Percentiles rank a stretch among this genome's conserved stretches.
Conservation (phyloP, 352 stramenopile species). For the Achlya hypogyna region DNA sequence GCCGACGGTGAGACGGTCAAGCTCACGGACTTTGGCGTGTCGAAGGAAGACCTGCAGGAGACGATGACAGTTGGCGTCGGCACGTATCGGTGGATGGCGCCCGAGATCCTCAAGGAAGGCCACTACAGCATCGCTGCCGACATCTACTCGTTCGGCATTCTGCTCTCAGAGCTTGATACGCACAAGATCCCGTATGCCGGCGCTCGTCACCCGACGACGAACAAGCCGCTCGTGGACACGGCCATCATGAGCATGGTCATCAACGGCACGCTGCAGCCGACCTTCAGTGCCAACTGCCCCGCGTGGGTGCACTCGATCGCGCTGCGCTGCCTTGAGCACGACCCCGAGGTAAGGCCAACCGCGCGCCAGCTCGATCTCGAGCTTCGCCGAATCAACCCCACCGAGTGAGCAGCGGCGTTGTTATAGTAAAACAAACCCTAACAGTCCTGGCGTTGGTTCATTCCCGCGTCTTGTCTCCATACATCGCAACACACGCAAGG, state of each 20-base stretch:
- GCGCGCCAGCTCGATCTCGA: constrained; percentile 41
- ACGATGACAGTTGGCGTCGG: constrained; percentile 13
- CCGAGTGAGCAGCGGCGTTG: not conserved
- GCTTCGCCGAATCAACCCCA: constrained; percentile 23
- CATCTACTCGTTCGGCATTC: constrained; percentile 10
- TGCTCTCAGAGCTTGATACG: constrained; percentile 10
- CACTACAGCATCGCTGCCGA: constrained; percentile 10
- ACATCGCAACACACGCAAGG: too few species aligned
- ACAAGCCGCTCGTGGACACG: constrained; percentile 32
- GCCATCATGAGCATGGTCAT: constrained; percentile 48
- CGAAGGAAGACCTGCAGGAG: constrained; percentile 3
- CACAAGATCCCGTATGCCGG: constrained; percentile 12
- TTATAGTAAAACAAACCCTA: not conserved
- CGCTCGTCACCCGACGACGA: constrained; percentile 10
- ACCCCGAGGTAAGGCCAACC: constrained; percentile 31
- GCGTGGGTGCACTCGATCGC: constrained; percentile 31
- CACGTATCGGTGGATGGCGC: constrained; percentile 19
- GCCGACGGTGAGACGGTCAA: constrained; percentile 7
- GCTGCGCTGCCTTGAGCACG: constrained; percentile 31
- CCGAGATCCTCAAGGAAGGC: constrained; percentile 11
- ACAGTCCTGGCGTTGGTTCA: not conserved
- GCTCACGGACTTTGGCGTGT: constrained; percentile 15
- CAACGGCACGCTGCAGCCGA: constrained; percentile 31
- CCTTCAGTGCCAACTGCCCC: constrained; percentile 34
- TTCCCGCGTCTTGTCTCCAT: too few species aligned